Evolutionary conservation across 805 yeast species (phyloP).

Genomic region (Saccharomyces kudriavzevii): DNA sequence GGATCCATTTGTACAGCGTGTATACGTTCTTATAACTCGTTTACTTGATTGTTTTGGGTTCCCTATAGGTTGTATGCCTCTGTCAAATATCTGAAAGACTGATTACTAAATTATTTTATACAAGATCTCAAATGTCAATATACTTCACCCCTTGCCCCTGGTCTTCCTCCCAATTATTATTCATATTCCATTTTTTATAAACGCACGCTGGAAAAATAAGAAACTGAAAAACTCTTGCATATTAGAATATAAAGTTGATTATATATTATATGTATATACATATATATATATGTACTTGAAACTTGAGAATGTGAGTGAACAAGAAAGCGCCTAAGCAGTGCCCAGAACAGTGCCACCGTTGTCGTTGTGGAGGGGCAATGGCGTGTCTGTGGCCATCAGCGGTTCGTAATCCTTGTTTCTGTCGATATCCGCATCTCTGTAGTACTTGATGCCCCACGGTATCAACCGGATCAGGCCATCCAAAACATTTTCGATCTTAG

Average conservation of each 20-base stretch:
- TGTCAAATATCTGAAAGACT: neutral
- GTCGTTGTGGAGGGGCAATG: constrained; percentile 13
- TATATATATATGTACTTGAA: neutral
- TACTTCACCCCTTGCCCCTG: neutral
- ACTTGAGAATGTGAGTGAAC: neutral
- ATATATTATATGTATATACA: neutral
- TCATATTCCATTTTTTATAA: neutral
- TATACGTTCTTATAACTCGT: neutral
- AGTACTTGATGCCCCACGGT: constrained; percentile 43
- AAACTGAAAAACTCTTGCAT: neutral
- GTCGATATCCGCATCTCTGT: constrained; percentile 47
- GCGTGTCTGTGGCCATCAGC: constrained; percentile 3
- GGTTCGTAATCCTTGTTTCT: constrained; percentile 18
- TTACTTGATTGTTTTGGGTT: neutral
- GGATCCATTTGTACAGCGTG: constrained; percentile 16
- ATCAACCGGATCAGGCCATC: constrained; percentile 43
- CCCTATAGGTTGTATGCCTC: neutral
- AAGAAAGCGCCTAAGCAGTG: neutral
- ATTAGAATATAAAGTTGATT: neutral
- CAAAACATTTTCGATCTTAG: constrained; percentile 54
- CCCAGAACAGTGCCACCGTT: constrained; percentile 7
- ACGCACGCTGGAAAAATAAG: neutral
- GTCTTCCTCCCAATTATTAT: neutral
- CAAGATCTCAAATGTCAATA: neutral
- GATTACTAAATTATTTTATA: neutral